phyloP scores from a whole-genome alignment of 208 protist species.

The Leishmania braziliensis region DNA sequence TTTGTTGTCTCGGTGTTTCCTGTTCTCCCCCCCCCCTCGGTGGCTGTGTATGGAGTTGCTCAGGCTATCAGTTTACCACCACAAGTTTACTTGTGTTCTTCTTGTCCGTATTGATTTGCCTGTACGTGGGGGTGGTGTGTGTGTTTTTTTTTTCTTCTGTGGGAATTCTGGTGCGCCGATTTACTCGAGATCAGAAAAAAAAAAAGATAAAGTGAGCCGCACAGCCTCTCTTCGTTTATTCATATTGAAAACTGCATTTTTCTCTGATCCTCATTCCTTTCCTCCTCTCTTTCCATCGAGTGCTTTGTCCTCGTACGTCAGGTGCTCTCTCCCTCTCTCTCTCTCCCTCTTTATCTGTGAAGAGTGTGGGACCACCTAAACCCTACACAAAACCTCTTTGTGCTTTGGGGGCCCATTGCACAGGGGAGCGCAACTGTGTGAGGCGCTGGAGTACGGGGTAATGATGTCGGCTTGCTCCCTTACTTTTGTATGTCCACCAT shows the following conservation, averaged over 20 bases:
- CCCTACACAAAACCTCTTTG: not conserved
- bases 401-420: not conserved
- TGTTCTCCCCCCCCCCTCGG: not conserved
- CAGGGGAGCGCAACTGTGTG: not conserved
- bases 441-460: not conserved
- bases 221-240: not conserved
- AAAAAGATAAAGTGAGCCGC: not conserved
- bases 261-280: not conserved
- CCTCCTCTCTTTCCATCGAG: not conserved
- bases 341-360: not conserved
- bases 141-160: conserved; percentile 2
- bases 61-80: not conserved
- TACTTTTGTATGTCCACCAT: not conserved
- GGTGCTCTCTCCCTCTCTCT: not conserved
- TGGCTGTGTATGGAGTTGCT: not conserved
- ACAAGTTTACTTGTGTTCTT: not conserved
- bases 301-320: not conserved
- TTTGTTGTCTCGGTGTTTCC: not conserved
- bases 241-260: not conserved
- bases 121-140: not conserved
- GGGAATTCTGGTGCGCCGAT: not conserved
- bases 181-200: not conserved
- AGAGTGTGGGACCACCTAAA: not conserved
- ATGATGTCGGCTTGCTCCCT: not conserved
- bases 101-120: conserved; percentile 3